Conservation (phyloP, 2,329 filamentous ascomycete species). For the Xylariaceae sp. region DNA sequence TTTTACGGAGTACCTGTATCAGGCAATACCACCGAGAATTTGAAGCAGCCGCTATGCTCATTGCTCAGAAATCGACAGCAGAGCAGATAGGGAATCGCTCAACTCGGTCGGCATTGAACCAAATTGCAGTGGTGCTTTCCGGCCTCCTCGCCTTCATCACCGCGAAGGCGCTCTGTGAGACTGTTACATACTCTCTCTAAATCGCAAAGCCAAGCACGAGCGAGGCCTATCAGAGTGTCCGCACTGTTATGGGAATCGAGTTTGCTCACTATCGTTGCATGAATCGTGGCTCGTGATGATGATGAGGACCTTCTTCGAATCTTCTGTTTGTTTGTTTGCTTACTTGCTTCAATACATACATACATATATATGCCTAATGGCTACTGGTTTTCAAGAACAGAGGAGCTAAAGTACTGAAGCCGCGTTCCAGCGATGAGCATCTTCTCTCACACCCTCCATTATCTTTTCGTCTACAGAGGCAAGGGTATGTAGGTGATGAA, state of each 20-base stretch:
- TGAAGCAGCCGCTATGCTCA: neutral
- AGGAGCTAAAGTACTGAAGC: no score
- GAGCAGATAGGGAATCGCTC: neutral
- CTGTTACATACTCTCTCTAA: neutral
- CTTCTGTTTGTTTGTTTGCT: no score
- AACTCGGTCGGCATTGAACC: neutral
- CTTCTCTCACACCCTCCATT: slow-evolving; percentile 6
- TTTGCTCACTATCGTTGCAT: no score
- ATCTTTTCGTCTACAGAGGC: neutral
- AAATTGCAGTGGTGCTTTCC: neutral
- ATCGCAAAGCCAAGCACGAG: neutral
- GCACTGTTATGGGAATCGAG: neutral
- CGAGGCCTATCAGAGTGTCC: neutral
- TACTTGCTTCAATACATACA: no score
- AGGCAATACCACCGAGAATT: slow-evolving; percentile 31
- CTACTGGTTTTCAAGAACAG: no score
- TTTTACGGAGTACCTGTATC: slow-evolving; percentile 25
- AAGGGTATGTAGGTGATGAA: slow-evolving; percentile 27
- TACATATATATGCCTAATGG: no score
- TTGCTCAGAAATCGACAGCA: neutral
- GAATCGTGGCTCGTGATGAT: no score
- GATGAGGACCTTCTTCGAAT: no score
- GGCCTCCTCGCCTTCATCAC: neutral
- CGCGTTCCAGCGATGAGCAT: no score
- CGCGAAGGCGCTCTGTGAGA: slow-evolving; percentile 4